Evolutionary conservation across 306 rosid genomes (phyloP), one percentile per base, ranked within the genome.

Genomic region (Cucumis melo): DNA sequence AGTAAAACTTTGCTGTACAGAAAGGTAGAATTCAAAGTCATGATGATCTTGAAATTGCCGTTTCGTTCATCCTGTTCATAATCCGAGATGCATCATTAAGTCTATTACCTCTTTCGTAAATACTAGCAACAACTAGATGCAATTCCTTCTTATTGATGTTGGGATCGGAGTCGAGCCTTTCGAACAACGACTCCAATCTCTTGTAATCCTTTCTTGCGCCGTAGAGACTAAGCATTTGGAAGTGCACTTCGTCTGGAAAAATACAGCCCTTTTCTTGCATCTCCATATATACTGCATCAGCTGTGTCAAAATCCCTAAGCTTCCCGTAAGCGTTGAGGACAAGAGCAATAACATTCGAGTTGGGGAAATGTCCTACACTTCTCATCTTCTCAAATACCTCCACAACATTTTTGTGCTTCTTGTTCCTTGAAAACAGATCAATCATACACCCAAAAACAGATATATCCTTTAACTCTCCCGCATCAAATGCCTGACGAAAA

Each of bases 311-410:
- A 14, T 88, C 91, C 56, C 92, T 86, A 64, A 90, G 78, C 86
- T 94, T 94, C 53, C 96, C 97, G 65, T 85, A 90, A 23, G 98
- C 97, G 78, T 94, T 91, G 79, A 94, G 84, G 82, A 94, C 96
- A 12, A 90, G 89, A 77, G 90, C 91, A 82, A 91, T 88, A 75
- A 90, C 93, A 81, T 91, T 79, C 12, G 98, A 90, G 84, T 81
- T 92, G 20, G 98, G 97, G 81, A 94, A 91, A 76, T 89, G 88
- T 48, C 94, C 93, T 59, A 81, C 86, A 68, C 44, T 82, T 76
- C 96, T 87, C 98, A 90, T 94, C 84, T 90, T 90, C 84, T 91
- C 97, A 81, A 90, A 87, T 71, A 89, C 97, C 85, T 94, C 98
- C 56, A 85, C 65, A 72, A 88, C 84, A 82, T 94, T 88, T 70